Evolutionary conservation across 257 asterid species (phyloP).

Genomic region (Prunella vulgaris): DNA sequence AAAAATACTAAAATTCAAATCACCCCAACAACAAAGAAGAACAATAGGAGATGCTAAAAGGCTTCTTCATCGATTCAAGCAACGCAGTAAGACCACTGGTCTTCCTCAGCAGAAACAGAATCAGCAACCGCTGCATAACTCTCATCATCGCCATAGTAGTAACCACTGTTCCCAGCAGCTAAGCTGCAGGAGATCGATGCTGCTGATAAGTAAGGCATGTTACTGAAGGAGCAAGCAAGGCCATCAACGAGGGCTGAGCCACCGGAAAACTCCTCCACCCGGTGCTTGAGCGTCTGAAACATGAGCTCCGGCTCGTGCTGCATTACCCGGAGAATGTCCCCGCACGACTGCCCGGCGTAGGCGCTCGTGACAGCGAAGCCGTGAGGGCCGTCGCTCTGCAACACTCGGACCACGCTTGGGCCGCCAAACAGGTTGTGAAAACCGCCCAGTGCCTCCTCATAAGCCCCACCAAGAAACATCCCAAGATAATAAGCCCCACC

Average conservation of each 20-base stretch:
- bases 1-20: background rate
- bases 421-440: constrained; percentile 69
- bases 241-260: constrained; percentile 19
- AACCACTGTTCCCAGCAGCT: constrained; percentile 33
- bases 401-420: constrained; percentile 51
- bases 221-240: constrained; percentile 32
- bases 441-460: constrained; percentile 75
- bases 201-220: constrained; percentile 53
- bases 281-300: constrained; percentile 57
- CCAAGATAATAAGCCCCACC: constrained; percentile 47
- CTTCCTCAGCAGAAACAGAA: constrained; percentile 44
- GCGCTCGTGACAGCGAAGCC: constrained; percentile 54
- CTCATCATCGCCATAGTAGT: constrained; percentile 16
- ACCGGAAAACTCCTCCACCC: constrained; percentile 37
- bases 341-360: constrained; percentile 51
- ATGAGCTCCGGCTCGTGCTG: constrained; percentile 63
- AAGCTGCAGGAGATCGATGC: constrained; percentile 35
- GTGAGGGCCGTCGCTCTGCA: constrained; percentile 53
- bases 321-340: constrained; percentile 61
- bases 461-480: constrained; percentile 75
- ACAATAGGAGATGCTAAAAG: constrained; percentile 11
- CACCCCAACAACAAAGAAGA: background rate
- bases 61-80: background rate
- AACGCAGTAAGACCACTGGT: constrained; percentile 49
- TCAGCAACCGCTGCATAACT: constrained; percentile 16